These are phyloP conservation scores for Mycena olivaceomarginata DNA, from an alignment of 768 basidiomycete species.

Conservation along the genomic window DNA sequence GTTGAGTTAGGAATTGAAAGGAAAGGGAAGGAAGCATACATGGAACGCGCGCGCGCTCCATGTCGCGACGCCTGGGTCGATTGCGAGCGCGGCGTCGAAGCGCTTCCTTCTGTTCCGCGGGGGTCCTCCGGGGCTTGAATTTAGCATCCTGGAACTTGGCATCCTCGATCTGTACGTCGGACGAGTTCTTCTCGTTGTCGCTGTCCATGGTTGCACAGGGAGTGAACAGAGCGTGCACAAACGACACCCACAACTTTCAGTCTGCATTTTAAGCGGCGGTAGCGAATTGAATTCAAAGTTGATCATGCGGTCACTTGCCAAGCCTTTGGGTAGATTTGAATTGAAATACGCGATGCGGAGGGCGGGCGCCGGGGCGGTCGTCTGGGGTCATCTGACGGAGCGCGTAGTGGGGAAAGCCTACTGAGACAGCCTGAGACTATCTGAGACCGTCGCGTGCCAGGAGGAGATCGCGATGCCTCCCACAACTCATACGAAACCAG, in stretches of 20 bases:
- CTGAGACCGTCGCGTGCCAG: not conserved
- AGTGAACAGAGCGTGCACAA: not conserved
- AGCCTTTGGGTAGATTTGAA: not conserved
- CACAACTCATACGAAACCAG: too few species aligned
- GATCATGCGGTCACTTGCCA: not conserved
- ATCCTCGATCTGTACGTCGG: constrained; percentile 38
- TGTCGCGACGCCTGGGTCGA: constrained; percentile 64
- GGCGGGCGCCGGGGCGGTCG: too few species aligned
- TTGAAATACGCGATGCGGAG: too few species aligned
- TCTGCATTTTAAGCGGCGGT: not conserved
- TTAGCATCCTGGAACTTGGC: constrained; percentile 17
- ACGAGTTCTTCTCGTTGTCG: constrained; percentile 51
- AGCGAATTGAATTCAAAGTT: not conserved
- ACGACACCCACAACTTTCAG: not conserved
- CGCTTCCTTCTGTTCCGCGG: constrained; percentile 62
- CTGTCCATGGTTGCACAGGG: not conserved
- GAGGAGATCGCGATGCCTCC: too few species aligned
- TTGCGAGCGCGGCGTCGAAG: constrained; percentile 61
- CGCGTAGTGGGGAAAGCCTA: not conserved
- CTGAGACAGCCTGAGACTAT: too few species aligned
- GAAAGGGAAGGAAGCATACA: constrained; percentile 46
- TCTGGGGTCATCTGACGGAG: not conserved
- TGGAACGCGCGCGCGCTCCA: constrained; percentile 61
- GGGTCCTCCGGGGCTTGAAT: constrained; percentile 51
- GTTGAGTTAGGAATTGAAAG: not conserved